Evolutionary conservation across 2,329 filamentous ascomycete genomes (phyloP), one percentile per base, ranked within the genome.

Genomic region (Aphanocladium album): DNA sequence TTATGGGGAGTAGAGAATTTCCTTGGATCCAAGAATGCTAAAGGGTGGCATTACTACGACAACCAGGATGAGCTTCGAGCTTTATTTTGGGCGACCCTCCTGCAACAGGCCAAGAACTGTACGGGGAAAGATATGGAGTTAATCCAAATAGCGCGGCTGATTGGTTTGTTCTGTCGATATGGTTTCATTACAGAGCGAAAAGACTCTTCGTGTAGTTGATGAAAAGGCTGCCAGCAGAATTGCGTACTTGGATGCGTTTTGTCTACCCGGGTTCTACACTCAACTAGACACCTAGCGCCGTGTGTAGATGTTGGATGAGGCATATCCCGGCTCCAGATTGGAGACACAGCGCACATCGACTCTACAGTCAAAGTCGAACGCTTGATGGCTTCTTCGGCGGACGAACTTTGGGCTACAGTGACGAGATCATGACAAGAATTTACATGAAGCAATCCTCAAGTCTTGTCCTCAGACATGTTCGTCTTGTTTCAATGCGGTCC

Each of bases 1-100:
- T 57, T 73, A 12, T 71, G 65, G 63, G 70, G 58, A 7, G 51
- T 73, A 2, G 67, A 71, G 54, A 71, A 67, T 51, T 12, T 64
- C 4, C 60, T 67, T 16, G 65, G 66, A 12, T 63, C 30, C 19
- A 65, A 67, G 66, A 23, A 63, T 45, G 27, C 56, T 19, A 6
- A 47, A 19, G 64, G 65, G 16, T 67, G 64, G 64, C 61, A 60
- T 21, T 66, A 64, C 39, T 56, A 65, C 46, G 57, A 61, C 19
- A 62, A 64, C 35, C 23, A 49, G 5, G 17, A 57, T 6, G 46
- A 50, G 17, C 59, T 65, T 17, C 41, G 56, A 9, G 14, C 14
- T 2, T 6, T 45, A 33, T 66, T 66, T 47, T 66, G 65, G 65
- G 21, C 14, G 4, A 45, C 12, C 0, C 56, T 56, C 33, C 17